A percentile compares a stretch with the other conserved stretches of the same genome.
Conservation (phyloP, 305 asterid genomes). For the Rubia balearica region DNA sequence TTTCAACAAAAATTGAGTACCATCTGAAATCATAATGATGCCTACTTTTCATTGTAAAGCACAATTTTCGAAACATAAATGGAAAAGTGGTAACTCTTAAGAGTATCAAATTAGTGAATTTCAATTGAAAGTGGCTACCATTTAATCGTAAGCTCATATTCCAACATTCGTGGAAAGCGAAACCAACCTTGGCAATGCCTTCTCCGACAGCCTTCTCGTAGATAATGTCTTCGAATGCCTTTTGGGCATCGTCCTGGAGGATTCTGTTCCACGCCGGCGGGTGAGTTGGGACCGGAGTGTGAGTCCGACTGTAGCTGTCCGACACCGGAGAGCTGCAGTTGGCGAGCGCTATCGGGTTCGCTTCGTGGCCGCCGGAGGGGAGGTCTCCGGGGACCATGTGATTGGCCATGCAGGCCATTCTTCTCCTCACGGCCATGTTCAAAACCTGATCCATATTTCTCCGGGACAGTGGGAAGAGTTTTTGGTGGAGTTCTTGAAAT, state of each 20-base stretch:
- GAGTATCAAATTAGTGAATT: no score
- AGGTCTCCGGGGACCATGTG: slow-evolving; percentile 1
- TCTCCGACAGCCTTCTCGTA: slow-evolving; percentile 85
- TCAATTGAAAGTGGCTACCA: neutral
- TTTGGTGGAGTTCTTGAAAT: neutral
- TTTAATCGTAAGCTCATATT: no score
- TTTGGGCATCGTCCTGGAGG: slow-evolving; percentile 54
- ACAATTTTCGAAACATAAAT: no score
- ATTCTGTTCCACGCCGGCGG: slow-evolving; percentile 48
- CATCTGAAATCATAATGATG: no score
- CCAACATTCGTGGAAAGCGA: neutral
- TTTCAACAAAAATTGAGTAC: no score
- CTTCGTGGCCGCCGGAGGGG: neutral
- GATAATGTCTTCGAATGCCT: slow-evolving; percentile 58
- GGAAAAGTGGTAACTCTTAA: no score
- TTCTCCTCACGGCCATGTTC: slow-evolving; percentile 13
- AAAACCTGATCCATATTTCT: slow-evolving; percentile 8
- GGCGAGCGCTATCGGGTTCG: neutral
- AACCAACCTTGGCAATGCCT: slow-evolving; percentile 80
- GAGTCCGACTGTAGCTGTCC: slow-evolving; percentile 60
- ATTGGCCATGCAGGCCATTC: slow-evolving; percentile 14
- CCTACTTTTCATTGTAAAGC: no score
- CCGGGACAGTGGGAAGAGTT: neutral
- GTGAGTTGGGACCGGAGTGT: slow-evolving; percentile 64
- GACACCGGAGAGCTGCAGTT: slow-evolving; percentile 54